phyloP scores from a whole-genome alignment of 2,329 filamentous ascomycete species.

The Penicillium sp. region DNA sequence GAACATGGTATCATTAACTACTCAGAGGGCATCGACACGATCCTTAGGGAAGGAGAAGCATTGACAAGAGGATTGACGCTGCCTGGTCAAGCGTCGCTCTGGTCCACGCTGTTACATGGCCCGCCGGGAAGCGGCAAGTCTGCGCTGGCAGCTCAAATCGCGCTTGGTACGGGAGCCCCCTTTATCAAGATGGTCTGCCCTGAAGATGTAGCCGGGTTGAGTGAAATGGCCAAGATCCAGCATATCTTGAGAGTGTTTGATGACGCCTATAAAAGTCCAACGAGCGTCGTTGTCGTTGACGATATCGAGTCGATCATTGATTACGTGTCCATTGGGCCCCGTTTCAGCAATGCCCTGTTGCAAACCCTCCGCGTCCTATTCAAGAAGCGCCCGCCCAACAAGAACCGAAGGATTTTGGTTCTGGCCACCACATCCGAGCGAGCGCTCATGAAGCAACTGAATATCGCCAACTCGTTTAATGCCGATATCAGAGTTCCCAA shows the following conservation, averaged over 20 bases:
- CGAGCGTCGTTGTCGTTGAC: slow-evolving; percentile 90
- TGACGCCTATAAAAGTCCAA: slow-evolving; percentile 90
- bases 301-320: slow-evolving; percentile 91
- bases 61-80: slow-evolving; percentile 80
- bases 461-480: slow-evolving; percentile 79
- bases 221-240: slow-evolving; percentile 84
- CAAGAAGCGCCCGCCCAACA: slow-evolving; percentile 75
- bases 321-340: slow-evolving; percentile 88
- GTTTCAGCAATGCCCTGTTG: slow-evolving; percentile 83
- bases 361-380: slow-evolving; percentile 79
- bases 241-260: slow-evolving; percentile 86
- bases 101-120: slow-evolving; percentile 84
- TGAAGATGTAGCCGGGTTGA: slow-evolving; percentile 82
- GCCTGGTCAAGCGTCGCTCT: slow-evolving; percentile 69
- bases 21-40: slow-evolving; percentile 73
- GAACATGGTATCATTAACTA: slow-evolving; percentile 83
- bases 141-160: slow-evolving; percentile 84
- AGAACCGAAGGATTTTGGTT: slow-evolving; percentile 81
- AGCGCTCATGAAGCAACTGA: slow-evolving; percentile 78
- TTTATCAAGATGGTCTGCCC: slow-evolving; percentile 92
- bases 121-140: slow-evolving; percentile 87
- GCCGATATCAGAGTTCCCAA: slow-evolving; percentile 82
- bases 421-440: slow-evolving; percentile 88
- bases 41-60: slow-evolving; percentile 75
- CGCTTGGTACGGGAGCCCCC: slow-evolving; percentile 82